Percentiles rank a stretch among this genome's conserved stretches.
phyloP scores from a whole-genome alignment of 1,284 basidiomycete species.

The Neolentinus lepideus region DNA sequence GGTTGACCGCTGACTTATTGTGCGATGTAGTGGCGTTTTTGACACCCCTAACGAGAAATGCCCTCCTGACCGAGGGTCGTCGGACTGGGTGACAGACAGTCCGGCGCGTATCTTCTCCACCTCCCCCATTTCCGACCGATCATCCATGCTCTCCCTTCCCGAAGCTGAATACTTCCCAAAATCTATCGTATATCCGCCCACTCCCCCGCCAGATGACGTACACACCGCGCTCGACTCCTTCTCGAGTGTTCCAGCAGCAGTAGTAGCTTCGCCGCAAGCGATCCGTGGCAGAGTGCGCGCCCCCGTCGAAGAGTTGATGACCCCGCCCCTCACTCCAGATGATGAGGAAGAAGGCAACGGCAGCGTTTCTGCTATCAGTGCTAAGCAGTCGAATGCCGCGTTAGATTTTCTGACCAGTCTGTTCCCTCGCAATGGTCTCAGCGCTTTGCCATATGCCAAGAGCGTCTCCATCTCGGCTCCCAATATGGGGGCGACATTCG shows the following conservation, averaged over 20 bases:
- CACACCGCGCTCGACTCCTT: not conserved
- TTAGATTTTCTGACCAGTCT: slow-evolving; percentile 70
- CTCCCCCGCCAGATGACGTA: slow-evolving; percentile 16
- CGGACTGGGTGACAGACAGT: slow-evolving; percentile 86
- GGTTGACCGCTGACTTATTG: slow-evolving; percentile 8
- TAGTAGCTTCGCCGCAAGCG: slow-evolving; percentile 15
- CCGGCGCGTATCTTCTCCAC: slow-evolving; percentile 55
- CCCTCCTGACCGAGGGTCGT: slow-evolving; percentile 89
- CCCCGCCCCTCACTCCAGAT: slow-evolving; percentile 63
- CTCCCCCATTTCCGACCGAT: slow-evolving; percentile 37
- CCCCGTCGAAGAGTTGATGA: slow-evolving; percentile 29
- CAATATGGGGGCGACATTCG: slow-evolving; percentile 58
- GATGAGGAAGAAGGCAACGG: slow-evolving; percentile 19
- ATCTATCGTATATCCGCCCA: slow-evolving; percentile 25
- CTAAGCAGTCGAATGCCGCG: slow-evolving; percentile 47
- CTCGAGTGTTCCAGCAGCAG: slow-evolving; percentile 1
- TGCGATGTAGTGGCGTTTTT: slow-evolving; percentile 74
- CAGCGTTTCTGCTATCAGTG: slow-evolving; percentile 22
- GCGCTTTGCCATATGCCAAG: slow-evolving; percentile 60
- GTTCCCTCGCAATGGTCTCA: slow-evolving; percentile 64
- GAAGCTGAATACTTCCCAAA: slow-evolving; percentile 26
- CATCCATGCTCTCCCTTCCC: slow-evolving; percentile 20
- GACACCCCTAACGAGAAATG: slow-evolving; percentile 81
- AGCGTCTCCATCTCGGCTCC: slow-evolving; percentile 66
- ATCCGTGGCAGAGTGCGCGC: not conserved